Conservation (phyloP, 805 yeast genomes). For the Myxozyma kluyveri region DNA sequence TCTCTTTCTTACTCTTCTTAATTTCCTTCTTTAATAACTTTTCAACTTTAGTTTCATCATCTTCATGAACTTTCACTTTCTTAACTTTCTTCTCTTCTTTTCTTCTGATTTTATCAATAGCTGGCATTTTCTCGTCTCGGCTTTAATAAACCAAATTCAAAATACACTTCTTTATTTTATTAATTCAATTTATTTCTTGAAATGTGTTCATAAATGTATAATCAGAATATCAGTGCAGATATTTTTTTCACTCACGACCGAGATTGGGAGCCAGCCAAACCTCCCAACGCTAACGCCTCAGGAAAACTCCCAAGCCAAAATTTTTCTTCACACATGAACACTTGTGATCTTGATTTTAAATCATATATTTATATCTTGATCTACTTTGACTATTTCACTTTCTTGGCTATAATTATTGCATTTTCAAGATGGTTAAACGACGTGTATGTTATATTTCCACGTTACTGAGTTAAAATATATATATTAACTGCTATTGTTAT, state of each 20-base stretch:
- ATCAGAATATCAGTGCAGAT: too few relatives aligned
- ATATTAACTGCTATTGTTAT: constrained; percentile 3
- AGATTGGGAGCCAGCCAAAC: neutral
- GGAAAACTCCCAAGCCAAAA: constrained; percentile 10
- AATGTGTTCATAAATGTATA: too few relatives aligned
- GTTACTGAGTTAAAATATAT: neutral
- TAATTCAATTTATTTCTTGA: too few relatives aligned
- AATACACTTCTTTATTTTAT: too few relatives aligned
- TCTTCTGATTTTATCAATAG: neutral
- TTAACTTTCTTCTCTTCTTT: constrained; percentile 2
- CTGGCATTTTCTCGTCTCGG: too few relatives aligned
- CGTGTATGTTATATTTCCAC: neutral
- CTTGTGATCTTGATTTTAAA: too few relatives aligned
- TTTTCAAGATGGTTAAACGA: constrained; percentile 1
- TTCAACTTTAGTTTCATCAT: constrained; percentile 14
- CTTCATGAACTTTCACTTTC: constrained; percentile 27
- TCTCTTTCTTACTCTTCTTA: constrained; percentile 31
- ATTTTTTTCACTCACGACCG: too few relatives aligned
- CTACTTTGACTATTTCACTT: too few relatives aligned
- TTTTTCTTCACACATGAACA: too few relatives aligned
- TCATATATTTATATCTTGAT: too few relatives aligned
- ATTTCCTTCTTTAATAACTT: constrained; percentile 40
- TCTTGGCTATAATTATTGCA: too few relatives aligned
- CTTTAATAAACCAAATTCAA: too few relatives aligned
- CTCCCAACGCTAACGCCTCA: neutral